These are phyloP conservation scores for Phytophthora tentaculata DNA, from an alignment of 352 stramenopile species.

Conservation along the genomic window DNA sequence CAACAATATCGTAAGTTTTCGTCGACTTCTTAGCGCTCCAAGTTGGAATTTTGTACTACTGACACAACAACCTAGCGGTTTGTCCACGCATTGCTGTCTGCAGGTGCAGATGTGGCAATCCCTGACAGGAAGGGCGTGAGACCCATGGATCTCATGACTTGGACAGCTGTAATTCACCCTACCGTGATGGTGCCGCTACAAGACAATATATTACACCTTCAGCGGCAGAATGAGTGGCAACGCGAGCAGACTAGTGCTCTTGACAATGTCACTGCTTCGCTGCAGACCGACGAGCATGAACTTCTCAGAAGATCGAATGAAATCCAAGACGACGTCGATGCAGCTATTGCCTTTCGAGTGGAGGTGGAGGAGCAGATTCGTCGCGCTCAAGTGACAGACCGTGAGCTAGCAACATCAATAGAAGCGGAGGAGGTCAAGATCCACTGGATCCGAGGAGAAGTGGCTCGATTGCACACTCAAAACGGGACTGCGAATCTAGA, in stretches of 20 bases:
- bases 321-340: conserved; percentile 24
- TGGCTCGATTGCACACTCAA: conserved; percentile 31
- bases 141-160: conserved; percentile 42
- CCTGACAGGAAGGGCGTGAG: conserved; percentile 44
- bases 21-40: background rate
- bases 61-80: conserved; percentile 20
- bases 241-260: conserved; percentile 18
- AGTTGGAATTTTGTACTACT: background rate
- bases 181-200: conserved; percentile 42
- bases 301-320: conserved; percentile 5
- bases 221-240: conserved; percentile 28
- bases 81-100: conserved; percentile 34
- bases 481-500: conserved; percentile 28
- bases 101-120: conserved; percentile 31
- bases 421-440: conserved; percentile 28
- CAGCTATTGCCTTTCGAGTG: conserved; percentile 25
- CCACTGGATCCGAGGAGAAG: conserved; percentile 31
- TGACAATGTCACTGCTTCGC: conserved; percentile 7
- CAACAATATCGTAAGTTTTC: conserved; percentile 27
- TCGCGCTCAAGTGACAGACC: conserved; percentile 20
- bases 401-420: conserved; percentile 23
- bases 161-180: conserved; percentile 40
- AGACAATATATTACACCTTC: conserved; percentile 30
- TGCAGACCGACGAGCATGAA: conserved; percentile 18
- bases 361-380: conserved; percentile 37